Conservation (phyloP, 805 yeast genomes). For the Kazachstania psychrophila region DNA sequence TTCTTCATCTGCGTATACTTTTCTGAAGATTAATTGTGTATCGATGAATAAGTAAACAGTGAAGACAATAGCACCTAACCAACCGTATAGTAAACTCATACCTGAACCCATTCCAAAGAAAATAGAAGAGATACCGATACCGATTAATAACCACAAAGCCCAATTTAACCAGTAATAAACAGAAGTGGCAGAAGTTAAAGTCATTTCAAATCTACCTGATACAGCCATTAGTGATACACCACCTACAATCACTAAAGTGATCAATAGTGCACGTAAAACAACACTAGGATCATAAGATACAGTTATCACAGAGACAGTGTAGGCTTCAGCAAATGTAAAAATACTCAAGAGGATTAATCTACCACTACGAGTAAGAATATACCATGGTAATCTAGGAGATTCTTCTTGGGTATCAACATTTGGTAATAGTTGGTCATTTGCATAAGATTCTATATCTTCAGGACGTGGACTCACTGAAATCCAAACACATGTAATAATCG, state of each 20-base stretch:
- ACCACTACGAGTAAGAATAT: constrained; percentile 19
- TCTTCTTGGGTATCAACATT: background rate
- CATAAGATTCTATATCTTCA: constrained; percentile 43
- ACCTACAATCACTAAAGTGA: constrained; percentile 62
- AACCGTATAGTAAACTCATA: constrained; percentile 59
- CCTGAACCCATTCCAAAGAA: constrained; percentile 57
- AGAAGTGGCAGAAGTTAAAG: constrained; percentile 28
- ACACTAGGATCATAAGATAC: constrained; percentile 52
- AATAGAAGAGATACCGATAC: constrained; percentile 54
- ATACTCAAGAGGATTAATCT: constrained; percentile 45
- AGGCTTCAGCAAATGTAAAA: constrained; percentile 70
- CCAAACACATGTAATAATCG: constrained; percentile 57
- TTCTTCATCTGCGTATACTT: constrained; percentile 74
- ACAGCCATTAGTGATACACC: constrained; percentile 71
- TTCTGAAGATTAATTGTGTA: constrained; percentile 71
- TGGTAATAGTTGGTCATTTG: background rate
- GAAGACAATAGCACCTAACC: constrained; percentile 66
- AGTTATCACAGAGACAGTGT: constrained; percentile 58
- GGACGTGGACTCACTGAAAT: constrained; percentile 53
- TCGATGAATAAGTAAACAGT: constrained; percentile 66
- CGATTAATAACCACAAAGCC: constrained; percentile 58
- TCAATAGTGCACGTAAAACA: constrained; percentile 59
- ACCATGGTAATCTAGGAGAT: constrained; percentile 20
- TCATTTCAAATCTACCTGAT: constrained; percentile 41
- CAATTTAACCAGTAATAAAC: constrained; percentile 34